Evolutionary conservation across 768 basidiomycete species (phyloP), one percentile per base, ranked within the genome.

Genomic region (Amanita jacksonii): DNA sequence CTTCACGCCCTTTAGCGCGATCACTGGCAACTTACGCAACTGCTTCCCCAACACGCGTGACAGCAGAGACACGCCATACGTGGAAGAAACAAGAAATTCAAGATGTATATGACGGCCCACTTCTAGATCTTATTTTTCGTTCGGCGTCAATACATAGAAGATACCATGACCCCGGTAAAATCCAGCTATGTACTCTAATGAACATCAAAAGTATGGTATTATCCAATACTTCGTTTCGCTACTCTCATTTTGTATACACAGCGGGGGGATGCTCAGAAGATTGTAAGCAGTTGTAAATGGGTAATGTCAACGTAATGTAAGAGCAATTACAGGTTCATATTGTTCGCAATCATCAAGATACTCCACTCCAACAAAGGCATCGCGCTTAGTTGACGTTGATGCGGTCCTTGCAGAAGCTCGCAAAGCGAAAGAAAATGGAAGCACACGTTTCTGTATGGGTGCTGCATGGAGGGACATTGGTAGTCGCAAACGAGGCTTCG

Each of bases 391-490:
- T 9, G 85, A 93, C 37, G 66, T 97, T 38, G 92, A 90, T 54
- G 91, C 93, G 13, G 94, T 98, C 12, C 67, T 99, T 7, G 83
- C 85, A 54, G 94, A 91, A 22, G 94, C 94, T 16, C 77, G 88
- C 9, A 83, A 85, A 57, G 94, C 94, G 19, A 98, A 96, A 58
- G 93, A 72, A 52, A 98, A 97, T 60, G 94, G 94, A 25, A 92
- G 89, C 59, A 98, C 94, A 15, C 74, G 94, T 20, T 98, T 98
- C 66, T 98, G 94, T 62, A 98, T 97, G 94, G 94, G 94, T 46
- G 93, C 94, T 3, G 94, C 94, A 4, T 99, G 94, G 94, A 72
- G 94, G 51, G 94, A 96, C 59, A 76, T 97, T 45, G 79, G 85
- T 8, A 91, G 94, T 2, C 77, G 89, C 50, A 96, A 94, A 62